Evolutionary conservation across 169 alveolate genomes (phyloP).

Genomic region (Cryptosporidium andersoni): DNA sequence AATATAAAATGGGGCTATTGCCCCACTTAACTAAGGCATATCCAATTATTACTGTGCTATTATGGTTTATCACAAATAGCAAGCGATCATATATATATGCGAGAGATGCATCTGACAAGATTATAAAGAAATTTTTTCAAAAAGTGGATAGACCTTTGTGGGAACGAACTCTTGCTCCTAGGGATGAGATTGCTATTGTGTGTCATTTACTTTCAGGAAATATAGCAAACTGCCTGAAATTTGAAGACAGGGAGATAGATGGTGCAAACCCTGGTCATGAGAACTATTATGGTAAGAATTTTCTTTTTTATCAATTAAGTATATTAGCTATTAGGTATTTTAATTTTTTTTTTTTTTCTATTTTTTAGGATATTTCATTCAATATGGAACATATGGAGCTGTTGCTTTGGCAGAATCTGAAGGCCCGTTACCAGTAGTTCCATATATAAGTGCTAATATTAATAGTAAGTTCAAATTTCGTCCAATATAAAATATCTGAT

Average conservation of each 20-base stretch:
- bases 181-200: slow-evolving; percentile 65
- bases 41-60: too few relatives aligned
- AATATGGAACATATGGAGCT: slow-evolving; percentile 68
- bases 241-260: slow-evolving; percentile 48
- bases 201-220: slow-evolving; percentile 67
- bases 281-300: slow-evolving; percentile 46
- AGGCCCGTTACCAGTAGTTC: neutral
- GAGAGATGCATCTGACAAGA: slow-evolving; percentile 42
- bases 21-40: too few relatives aligned
- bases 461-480: slow-evolving; percentile 18
- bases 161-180: slow-evolving; percentile 70
- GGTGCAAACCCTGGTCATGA: slow-evolving; percentile 71
- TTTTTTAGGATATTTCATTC: slow-evolving; percentile 36
- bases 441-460: slow-evolving; percentile 1
- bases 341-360: neutral
- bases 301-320: neutral
- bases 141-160: slow-evolving; percentile 54
- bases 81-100: neutral
- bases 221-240: slow-evolving; percentile 40
- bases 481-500: neutral
- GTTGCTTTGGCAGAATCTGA: slow-evolving; percentile 55
- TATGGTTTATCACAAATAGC: too few relatives aligned
- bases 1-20: too few relatives aligned
- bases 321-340: neutral
- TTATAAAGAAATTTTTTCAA: slow-evolving; percentile 41